phyloP scores from a whole-genome alignment of 306 rosid genomes.

The Fragaria ananassa region DNA sequence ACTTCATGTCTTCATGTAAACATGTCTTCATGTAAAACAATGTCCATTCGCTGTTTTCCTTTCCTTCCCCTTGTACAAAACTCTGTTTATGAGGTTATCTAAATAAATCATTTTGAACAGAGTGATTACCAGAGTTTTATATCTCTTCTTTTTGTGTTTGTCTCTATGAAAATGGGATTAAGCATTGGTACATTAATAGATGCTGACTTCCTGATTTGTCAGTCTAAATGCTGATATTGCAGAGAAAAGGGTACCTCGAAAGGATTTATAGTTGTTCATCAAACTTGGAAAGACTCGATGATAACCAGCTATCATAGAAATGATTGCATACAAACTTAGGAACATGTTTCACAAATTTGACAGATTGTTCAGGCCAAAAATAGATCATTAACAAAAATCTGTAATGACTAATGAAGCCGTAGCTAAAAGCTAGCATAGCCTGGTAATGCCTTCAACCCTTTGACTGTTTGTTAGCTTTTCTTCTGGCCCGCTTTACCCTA shows the following conservation, averaged over 20 bases:
- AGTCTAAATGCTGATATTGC: background rate
- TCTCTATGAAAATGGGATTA: background rate
- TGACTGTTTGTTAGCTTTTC: conserved; percentile 53
- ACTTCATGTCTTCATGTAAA: conserved; percentile 16
- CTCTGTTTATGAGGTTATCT: background rate
- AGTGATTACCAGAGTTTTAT: background rate
- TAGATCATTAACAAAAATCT: background rate
- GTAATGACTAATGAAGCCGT: background rate
- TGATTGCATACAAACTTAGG: background rate
- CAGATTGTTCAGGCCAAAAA: background rate
- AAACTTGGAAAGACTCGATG: background rate
- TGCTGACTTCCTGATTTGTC: background rate
- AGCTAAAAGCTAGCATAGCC: background rate
- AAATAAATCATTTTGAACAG: background rate
- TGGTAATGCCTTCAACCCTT: conserved; percentile 14
- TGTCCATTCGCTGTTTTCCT: background rate
- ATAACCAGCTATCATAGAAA: background rate
- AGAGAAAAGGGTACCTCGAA: background rate
- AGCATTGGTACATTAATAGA: background rate
- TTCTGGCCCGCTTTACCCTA: conserved; percentile 56
- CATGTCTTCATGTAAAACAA: conserved; percentile 13
- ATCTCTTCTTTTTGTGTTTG: background rate
- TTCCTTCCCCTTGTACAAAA: background rate
- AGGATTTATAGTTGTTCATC: background rate
- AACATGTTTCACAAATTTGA: background rate